Percentiles rank a stretch among this genome's conserved stretches.
These are phyloP conservation scores for Diaporthe caulivora DNA, from an alignment of 2,329 filamentous ascomycete species.

Conservation along the genomic window DNA sequence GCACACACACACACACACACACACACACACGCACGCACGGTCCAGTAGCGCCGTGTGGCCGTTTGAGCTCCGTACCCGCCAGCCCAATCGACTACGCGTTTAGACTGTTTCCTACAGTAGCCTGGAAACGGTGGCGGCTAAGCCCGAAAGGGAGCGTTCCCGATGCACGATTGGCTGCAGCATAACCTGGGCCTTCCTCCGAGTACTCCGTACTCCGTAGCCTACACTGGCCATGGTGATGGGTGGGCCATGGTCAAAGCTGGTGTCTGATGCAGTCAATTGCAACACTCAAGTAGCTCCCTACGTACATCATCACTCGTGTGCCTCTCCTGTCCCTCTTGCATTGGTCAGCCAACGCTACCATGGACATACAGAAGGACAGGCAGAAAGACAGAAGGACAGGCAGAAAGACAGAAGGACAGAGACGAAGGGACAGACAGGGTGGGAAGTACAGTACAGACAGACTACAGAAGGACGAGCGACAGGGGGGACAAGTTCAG, in stretches of 20 bases:
- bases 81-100: neutral
- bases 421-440: neutral
- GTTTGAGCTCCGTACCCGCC: conserved; percentile 4
- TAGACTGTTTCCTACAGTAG: neutral
- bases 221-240: too few species aligned
- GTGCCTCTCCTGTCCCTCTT: neutral
- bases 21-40: too few species aligned
- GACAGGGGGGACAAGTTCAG: too few species aligned
- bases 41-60: conserved; percentile 2
- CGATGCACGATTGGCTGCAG: conserved; percentile 17
- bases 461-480: neutral
- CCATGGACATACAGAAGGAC: too few species aligned
- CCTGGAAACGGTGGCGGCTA: conserved; percentile 5
- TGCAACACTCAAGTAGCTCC: too few species aligned
- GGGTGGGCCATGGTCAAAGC: too few species aligned
- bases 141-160: neutral
- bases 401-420: neutral
- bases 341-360: neutral
- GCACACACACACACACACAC: too few species aligned
- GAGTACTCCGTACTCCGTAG: too few species aligned
- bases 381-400: neutral
- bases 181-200: conserved; percentile 13
- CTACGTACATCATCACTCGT: neutral
- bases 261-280: too few species aligned
- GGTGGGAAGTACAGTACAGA: neutral